Evolutionary conservation across 257 asterid species (phyloP).

Genomic region (Solanum appendiculatum): DNA sequence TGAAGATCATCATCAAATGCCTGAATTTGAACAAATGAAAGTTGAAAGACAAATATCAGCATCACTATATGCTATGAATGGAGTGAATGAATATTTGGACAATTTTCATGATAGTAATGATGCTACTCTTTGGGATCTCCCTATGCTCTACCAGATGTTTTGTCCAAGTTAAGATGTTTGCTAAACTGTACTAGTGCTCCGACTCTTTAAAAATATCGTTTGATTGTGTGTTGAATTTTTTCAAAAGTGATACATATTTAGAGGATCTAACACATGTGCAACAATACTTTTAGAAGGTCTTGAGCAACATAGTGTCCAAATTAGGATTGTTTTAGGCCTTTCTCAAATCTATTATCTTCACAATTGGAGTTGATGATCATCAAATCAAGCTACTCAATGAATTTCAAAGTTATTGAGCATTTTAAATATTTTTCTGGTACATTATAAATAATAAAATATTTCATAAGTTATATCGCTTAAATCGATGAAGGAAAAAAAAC

Average conservation of each 20-base stretch:
- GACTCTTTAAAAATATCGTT: not conserved
- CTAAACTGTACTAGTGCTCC: no score
- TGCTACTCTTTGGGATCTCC: constrained; percentile 63
- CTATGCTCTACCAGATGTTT: constrained; percentile 54
- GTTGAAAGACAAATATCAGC: constrained; percentile 71
- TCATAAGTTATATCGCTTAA: not conserved
- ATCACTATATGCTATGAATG: constrained; percentile 61
- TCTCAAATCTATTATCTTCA: not conserved
- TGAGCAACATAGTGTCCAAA: no score
- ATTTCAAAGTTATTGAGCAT: not conserved
- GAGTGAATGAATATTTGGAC: constrained; percentile 53
- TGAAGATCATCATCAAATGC: constrained; percentile 18
- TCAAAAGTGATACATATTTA: not conserved
- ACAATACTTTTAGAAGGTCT: not conserved
- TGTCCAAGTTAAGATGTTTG: constrained; percentile 43
- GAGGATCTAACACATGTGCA: not conserved
- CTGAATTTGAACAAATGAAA: constrained; percentile 45
- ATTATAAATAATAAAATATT: not conserved
- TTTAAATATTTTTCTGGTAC: not conserved
- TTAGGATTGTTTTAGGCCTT: not conserved
- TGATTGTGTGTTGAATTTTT: not conserved
- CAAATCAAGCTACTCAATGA: not conserved
- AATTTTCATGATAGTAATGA: constrained; percentile 20
- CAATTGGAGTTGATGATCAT: not conserved
- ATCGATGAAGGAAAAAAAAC: not conserved